Conservation (phyloP, 768 basidiomycete species). For the Dioszegia aurantiaca region DNA sequence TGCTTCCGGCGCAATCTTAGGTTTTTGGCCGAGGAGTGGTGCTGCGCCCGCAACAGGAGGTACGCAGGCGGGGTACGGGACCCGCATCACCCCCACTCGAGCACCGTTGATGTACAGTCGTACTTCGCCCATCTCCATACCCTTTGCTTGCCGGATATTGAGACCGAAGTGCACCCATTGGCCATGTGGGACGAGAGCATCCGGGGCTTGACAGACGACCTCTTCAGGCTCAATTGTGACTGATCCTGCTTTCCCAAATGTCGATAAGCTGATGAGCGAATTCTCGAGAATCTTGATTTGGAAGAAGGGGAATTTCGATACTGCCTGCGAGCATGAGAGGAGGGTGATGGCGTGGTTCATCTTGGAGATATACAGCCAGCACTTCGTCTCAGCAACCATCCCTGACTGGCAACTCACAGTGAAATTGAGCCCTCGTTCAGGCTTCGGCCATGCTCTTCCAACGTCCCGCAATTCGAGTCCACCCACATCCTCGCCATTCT, state of each 20-base stretch:
- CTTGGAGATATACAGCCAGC: constrained; percentile 48
- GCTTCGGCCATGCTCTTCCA: constrained; percentile 38
- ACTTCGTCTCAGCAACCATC: constrained; percentile 20
- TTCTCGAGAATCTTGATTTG: constrained; percentile 47
- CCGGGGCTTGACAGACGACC: constrained; percentile 39
- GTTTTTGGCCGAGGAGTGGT: constrained; percentile 23
- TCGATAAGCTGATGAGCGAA: constrained; percentile 43
- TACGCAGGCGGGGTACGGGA: constrained; percentile 31
- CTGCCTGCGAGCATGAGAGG: constrained; percentile 39
- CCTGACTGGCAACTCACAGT: constrained; percentile 29
- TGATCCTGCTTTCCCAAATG: constrained; percentile 20
- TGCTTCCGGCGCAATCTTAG: constrained; percentile 22
- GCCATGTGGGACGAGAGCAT: constrained; percentile 47
- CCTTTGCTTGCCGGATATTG: constrained; percentile 37
- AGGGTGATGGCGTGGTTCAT: constrained; percentile 45
- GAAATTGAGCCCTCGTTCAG: constrained; percentile 46
- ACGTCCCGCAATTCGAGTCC: constrained; percentile 36
- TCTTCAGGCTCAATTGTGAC: constrained; percentile 24
- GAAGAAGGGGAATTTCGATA: constrained; percentile 34
- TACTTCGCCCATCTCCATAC: constrained; percentile 27
- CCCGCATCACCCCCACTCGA: constrained; percentile 42
- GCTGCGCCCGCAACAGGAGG: constrained; percentile 12
- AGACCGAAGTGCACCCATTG: constrained; percentile 49
- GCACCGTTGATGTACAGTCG: constrained; percentile 46
- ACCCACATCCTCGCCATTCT: constrained; percentile 23